Evolutionary conservation across 768 basidiomycete species (phyloP), one percentile per base, ranked within the genome.

Genomic region (Pleurotus tuber-regium): DNA sequence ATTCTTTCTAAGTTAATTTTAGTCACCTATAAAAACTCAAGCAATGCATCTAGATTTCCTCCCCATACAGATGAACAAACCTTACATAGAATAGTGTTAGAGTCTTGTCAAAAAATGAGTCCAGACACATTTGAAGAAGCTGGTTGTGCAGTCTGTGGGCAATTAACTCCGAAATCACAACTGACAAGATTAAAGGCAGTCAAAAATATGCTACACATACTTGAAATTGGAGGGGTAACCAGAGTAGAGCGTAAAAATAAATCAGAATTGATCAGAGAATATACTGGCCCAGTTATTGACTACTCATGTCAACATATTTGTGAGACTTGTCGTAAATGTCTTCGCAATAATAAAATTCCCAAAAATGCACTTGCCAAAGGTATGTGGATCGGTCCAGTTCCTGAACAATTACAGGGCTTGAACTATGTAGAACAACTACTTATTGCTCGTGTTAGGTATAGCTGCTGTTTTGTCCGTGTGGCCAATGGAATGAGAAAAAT

Each of bases 331-430:
- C 26, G 41, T 18, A 51, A 12, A 21, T 29, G 16, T 28, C 14
- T 58, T 4, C 14, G 25, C 11, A 52, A 49, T 11, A 43, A 33
- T n/a, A 58, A 51, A 25, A 36, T 44, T 12, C 61, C 63, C 10
- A 19, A 30, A 16, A 25, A 52, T 36, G 52, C 63, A 4, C 42
- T 70, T 14, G 65, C 64, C 1, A 65, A 67, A 60, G 66, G 66
- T 1, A 39, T 68, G 2, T 70, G 68, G 66, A 6, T 70, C 10
- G 68, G 68, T 7, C 54, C 62, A 4, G 58, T 67, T 4, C 69
- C 65, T 9, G 0, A 14, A 4, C 58, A 59, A 31, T 41, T 70
- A 10, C n/a, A 51, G 21, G 26, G 38, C 11, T 52, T 70, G 1
- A 54, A 25, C 11, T 66, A 56, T 44, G 44, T 52, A 10, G 68